phyloP scores from a whole-genome alignment of 768 basidiomycete genomes.

The Hypholoma fasciculare region DNA sequence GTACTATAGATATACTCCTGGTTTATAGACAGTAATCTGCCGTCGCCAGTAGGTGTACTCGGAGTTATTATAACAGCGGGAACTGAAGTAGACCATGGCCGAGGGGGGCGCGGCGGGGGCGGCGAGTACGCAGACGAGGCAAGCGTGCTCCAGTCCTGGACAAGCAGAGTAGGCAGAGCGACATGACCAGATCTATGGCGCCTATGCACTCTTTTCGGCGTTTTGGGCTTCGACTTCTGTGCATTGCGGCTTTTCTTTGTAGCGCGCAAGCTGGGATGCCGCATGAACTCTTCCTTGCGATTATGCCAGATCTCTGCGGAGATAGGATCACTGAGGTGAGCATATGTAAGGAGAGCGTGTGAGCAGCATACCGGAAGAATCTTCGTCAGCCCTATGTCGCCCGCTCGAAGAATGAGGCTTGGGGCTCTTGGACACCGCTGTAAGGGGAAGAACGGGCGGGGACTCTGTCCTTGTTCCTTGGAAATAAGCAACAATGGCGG shows the following conservation, averaged over 20 bases:
- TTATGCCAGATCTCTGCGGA: conserved; percentile 6
- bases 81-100: conserved; percentile 7
- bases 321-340: not conserved
- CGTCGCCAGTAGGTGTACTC: conserved; percentile 15
- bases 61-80: conserved; percentile 25
- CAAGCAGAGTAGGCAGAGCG: conserved; percentile 5
- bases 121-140: not conserved
- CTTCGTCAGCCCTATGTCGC: not conserved
- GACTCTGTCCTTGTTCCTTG: not conserved
- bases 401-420: not conserved
- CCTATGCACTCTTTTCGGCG: not conserved
- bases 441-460: conserved; percentile 8
- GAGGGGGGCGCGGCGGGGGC: conserved; percentile 13
- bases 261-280: conserved; percentile 18
- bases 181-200: not conserved
- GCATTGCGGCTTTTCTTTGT: conserved; percentile 4
- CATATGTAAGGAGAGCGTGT: too few species aligned
- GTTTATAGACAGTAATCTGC: not conserved
- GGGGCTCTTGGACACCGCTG: not conserved
- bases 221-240: not conserved
- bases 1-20: conserved; percentile 5
- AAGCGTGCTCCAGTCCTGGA: conserved; percentile 12
- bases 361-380: not conserved
- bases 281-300: conserved; percentile 17
- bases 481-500: conserved; percentile 6